A percentile compares a stretch with the other conserved stretches of the same genome.
Evolutionary conservation across 371 early-diverging fungal species (phyloP).

Genomic region (Paramicrosporidium saccamoebae): DNA sequence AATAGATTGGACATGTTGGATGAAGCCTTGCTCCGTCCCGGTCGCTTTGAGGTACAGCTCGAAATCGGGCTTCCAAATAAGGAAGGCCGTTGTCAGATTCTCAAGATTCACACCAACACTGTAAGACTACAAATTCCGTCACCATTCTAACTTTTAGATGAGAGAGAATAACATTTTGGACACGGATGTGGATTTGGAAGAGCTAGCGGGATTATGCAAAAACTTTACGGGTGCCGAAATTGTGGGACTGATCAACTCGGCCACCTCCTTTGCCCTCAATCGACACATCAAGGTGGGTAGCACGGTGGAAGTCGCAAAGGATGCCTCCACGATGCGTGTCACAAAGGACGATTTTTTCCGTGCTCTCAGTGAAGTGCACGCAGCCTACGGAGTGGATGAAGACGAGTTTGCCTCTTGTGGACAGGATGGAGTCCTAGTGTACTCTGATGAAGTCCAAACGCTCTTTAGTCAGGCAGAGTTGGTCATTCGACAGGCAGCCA

Average conservation of each 20-base stretch:
- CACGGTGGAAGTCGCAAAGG: conserved; percentile 32
- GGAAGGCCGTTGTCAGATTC: conserved; percentile 55
- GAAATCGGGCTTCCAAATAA: conserved; percentile 82
- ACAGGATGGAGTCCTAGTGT: conserved; percentile 50
- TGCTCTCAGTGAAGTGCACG: conserved; percentile 84
- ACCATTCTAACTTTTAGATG: conserved; percentile 16
- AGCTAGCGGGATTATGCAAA: conserved; percentile 71
- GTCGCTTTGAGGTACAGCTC: conserved; percentile 87
- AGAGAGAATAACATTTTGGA: conserved; percentile 46
- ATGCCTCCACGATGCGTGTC: conserved; percentile 62
- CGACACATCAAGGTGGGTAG: conserved; percentile 79
- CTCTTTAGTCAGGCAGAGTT: conserved; percentile 37
- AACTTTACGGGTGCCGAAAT: conserved; percentile 99
- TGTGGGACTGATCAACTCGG: conserved; percentile 84
- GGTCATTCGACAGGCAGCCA: conserved; percentile 52
- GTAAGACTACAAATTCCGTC: conserved; percentile 5
- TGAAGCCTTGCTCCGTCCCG: conserved; percentile 86
- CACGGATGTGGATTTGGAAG: conserved; percentile 51
- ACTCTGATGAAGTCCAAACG: conserved; percentile 4
- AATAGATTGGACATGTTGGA: conserved; percentile 95
- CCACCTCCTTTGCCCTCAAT: conserved; percentile 95
- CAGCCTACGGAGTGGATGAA: conserved; percentile 91
- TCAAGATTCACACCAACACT: conserved; percentile 67
- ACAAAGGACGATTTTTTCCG: conserved; percentile 65
- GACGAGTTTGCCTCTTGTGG: conserved; percentile 54